A percentile compares a stretch with the other conserved stretches of the same genome.
These are phyloP conservation scores for Termitomyces sp. DNA, from an alignment of 768 basidiomycete species.

Conservation along the genomic window DNA sequence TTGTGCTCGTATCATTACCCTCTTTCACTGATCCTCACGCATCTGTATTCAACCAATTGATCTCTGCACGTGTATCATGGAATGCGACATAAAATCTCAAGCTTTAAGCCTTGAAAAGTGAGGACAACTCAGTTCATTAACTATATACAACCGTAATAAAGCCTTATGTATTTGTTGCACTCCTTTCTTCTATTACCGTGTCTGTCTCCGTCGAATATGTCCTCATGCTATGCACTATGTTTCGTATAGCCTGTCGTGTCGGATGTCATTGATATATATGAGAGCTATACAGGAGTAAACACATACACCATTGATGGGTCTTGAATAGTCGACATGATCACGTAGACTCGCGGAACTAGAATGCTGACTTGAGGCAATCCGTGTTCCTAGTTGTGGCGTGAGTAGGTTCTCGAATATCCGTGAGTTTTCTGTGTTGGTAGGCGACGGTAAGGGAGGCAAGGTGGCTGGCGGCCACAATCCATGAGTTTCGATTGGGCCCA, in stretches of 20 bases:
- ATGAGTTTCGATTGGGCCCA: constrained; percentile 1
- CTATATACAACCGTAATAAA: background rate
- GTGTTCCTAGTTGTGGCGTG: constrained; percentile 22
- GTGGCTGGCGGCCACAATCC: constrained; percentile 23
- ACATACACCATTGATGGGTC: constrained; percentile 32
- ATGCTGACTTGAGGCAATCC: constrained; percentile 16
- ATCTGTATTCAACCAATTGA: constrained; percentile 45
- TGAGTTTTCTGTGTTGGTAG: constrained; percentile 25
- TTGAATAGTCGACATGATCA: constrained; percentile 37
- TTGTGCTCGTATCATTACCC: constrained; percentile 29
- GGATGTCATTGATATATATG: background rate
- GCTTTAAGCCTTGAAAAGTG: too few relatives aligned
- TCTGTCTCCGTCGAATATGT: constrained; percentile 19
- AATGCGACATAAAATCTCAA: background rate
- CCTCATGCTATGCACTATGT: constrained; percentile 27
- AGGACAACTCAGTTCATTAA: too few relatives aligned
- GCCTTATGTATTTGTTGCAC: background rate
- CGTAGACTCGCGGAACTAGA: constrained; percentile 32
- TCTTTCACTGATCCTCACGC: constrained; percentile 19
- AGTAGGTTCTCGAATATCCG: constrained; percentile 26
- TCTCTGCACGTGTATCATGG: constrained; percentile 20
- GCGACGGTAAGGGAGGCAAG: constrained; percentile 23
- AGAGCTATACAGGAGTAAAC: background rate
- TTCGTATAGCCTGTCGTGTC: constrained; percentile 21
- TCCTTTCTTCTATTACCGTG: background rate